Conservation (phyloP, 192 early-diverging fungal species). For the Umbelopsis sp. region DNA sequence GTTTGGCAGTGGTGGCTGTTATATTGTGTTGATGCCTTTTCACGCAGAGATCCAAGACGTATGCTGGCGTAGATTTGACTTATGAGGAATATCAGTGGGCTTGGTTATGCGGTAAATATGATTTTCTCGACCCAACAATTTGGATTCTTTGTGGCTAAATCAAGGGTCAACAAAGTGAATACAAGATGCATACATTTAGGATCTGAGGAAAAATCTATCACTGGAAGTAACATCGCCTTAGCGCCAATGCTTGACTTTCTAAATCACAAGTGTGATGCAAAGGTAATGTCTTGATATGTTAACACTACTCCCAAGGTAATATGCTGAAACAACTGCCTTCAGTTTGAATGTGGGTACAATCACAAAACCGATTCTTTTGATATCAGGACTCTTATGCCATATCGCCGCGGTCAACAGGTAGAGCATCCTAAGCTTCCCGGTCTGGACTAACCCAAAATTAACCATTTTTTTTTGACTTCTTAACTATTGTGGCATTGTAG, state of each 20-base stretch:
- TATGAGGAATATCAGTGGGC: conserved; percentile 56
- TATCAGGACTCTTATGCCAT: conserved; percentile 61
- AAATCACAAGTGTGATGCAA: conserved; percentile 66
- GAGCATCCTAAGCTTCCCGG: background rate
- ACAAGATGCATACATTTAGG: conserved; percentile 61
- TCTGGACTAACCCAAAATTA: background rate
- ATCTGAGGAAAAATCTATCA: conserved; percentile 39
- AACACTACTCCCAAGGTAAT: background rate
- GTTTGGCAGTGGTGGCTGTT: too few species aligned
- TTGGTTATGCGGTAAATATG: conserved; percentile 62
- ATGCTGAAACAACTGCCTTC: background rate
- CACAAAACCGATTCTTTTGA: conserved; percentile 59
- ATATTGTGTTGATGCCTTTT: background rate
- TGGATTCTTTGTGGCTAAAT: background rate
- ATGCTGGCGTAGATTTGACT: conserved; percentile 27
- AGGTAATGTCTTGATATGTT: conserved; percentile 26
- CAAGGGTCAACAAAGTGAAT: conserved; percentile 42
- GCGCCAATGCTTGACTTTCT: conserved; percentile 79
- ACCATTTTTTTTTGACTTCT: background rate
- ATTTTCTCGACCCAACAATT: background rate
- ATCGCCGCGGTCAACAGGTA: conserved; percentile 63
- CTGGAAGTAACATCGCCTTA: conserved; percentile 61
- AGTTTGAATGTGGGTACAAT: conserved; percentile 57
- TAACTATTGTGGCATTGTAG: conserved; percentile 21
- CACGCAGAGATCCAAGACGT: conserved; percentile 22